phyloP scores from a whole-genome alignment of 2,329 filamentous ascomycete species.

The Alternaria tenuissima region DNA sequence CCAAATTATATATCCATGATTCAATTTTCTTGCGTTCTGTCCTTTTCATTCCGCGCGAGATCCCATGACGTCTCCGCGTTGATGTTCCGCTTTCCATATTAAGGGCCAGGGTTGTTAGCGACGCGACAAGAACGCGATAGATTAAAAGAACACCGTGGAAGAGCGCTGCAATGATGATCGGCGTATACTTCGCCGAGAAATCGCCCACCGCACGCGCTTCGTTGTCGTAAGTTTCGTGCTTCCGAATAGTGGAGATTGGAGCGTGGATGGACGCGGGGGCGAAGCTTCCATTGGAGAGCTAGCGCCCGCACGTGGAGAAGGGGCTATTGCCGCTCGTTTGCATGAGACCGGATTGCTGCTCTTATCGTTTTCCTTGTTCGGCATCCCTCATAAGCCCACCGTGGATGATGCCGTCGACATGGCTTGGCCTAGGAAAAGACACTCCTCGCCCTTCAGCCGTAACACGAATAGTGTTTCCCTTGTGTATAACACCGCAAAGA shows the following conservation, averaged over 20 bases:
- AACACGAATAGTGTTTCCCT: constrained; percentile 2
- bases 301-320: not conserved
- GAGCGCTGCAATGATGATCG: not conserved
- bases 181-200: not conserved
- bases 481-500: constrained; percentile 15
- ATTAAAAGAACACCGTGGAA: constrained; percentile 34
- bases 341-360: constrained; percentile 9
- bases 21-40: constrained; percentile 20
- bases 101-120: constrained; percentile 18
- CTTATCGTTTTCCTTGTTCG: not conserved
- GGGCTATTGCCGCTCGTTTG: not conserved
- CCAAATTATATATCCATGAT: not conserved
- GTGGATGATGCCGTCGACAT: constrained; percentile 14
- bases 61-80: constrained; percentile 11
- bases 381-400: constrained; percentile 2
- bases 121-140: constrained; percentile 23
- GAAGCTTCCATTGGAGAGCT: not conserved
- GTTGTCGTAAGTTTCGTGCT: not conserved
- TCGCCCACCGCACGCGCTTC: not conserved
- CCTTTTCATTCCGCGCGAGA: constrained; percentile 20
- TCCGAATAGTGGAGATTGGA: not conserved
- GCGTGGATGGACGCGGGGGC: not conserved
- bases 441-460: not conserved
- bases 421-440: constrained; percentile 11
- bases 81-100: constrained; percentile 28